Base-by-base conservation (phyloP, 176 grass and related monocot species). In the Neostapfia colusana region DNA sequence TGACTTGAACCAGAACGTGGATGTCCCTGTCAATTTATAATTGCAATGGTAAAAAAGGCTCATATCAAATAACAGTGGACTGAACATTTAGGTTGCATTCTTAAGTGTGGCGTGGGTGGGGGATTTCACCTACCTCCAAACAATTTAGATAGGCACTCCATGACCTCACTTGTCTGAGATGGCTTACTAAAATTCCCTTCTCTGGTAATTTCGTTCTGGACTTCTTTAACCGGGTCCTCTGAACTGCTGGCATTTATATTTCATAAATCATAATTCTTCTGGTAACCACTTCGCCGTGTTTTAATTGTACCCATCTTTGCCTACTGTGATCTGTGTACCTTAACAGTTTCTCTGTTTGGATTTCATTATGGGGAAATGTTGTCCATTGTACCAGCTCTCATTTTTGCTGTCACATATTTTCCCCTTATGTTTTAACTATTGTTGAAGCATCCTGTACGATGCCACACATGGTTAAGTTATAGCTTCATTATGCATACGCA, bases 81-180 rank as follows among this genome's bases (percentile, higher is more conserved):
- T 57, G 2, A 57, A 57, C 23, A 58, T 58, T 58, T 26, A 26
- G 55, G 23, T 58, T 26, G 23, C 10, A 11, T 2, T 26, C 10
- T 3, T 58, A 9, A 8, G 13, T 63, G 58, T 10, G 14, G 25
- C 20, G 35, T 24, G 25, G 64, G 14, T 25, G 2, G 11, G 16
- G 4, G 8, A 1, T 31, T 3, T 31, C 31, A 1, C 12, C 12
- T 63, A 27, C 26, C 14, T 5, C 53, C 59, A 16, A 25, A 23
- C 44, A 71, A 84, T 17, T 74, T 35, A 78, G 16, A 66, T 39
- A 36, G 44, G 25, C 25, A 44, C 38, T 73, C 31, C 31, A 31
- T 31, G 69, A 3, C 12, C 20, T 77, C 31, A 34, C 31, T 46
- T 31, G 49, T 20, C 0, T 21, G 37, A 61, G 15, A 41, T 79